Evolutionary conservation across 495 filamentous ascomycete genomes (phyloP), one percentile per base, ranked within the genome.

Genomic region (Aspergillus steynii): DNA sequence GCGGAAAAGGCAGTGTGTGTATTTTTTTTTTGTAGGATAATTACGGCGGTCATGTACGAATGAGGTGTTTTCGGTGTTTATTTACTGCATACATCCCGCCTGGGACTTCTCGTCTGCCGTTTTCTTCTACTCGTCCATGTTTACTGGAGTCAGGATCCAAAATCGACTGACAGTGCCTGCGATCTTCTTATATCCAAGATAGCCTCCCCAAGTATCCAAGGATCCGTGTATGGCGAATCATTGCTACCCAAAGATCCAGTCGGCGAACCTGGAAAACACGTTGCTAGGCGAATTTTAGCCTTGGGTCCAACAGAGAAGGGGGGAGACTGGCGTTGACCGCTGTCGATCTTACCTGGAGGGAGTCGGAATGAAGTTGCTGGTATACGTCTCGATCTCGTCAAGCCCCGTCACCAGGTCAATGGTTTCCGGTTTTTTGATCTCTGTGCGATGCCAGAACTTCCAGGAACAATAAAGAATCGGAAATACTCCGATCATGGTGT

Each of bases 381-480:
- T 84, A 67, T 95, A 93, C 61, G 88, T 85, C 55, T 91, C 90
- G 61, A 95, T 86, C 66, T 89, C 86, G 7, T 83, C 85, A n/a
- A 91, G 65, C 50, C 88, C 88, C 25, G 80, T 74, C 15, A 75
- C 63, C 34, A 94, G 61, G 69, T 92, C 87, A 9, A 90, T 80
- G 56, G 92, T 85, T 3, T 84, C 73, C 0, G 86, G 77, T 29
- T 72, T 77, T 57, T 79, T 69, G 61, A 86, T 77, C 50, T 77
- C 82, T 0, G 90, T 90, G 62, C 76, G 81, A 60, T 90, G 87
- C 50, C 86, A 53, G 27, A 90, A 1, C 68, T 95, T 95, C 85
- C 87, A 95, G 25, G 79, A 78, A 34, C 92, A 42, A 58, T 83
- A 93, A 0, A 94, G 74, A 1, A 89, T 56, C 0, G 89, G 89